These are phyloP conservation scores for Fusarium domesticum DNA, from an alignment of 2,329 filamentous ascomycete species.

Conservation along the genomic window DNA sequence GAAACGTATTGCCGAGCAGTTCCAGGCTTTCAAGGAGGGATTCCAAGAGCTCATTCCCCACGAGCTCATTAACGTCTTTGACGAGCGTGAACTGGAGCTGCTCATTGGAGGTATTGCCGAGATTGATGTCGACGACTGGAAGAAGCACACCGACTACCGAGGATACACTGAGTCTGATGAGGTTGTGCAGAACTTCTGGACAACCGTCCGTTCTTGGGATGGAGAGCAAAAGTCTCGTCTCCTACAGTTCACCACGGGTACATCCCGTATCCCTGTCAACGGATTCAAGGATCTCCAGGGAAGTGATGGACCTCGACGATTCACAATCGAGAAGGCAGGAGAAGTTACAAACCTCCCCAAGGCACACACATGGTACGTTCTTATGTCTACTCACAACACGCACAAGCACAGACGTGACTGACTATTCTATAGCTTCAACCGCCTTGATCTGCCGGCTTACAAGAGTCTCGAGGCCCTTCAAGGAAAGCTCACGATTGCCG, in stretches of 20 bases:
- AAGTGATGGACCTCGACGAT: slow-evolving; percentile 89
- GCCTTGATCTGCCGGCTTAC: slow-evolving; percentile 90
- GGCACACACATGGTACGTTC: slow-evolving; percentile 89
- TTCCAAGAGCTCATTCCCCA: slow-evolving; percentile 97
- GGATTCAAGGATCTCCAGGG: slow-evolving; percentile 99
- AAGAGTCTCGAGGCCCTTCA: slow-evolving; percentile 83
- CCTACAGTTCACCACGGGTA: slow-evolving; percentile 95
- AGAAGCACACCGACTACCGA: slow-evolving; percentile 99
- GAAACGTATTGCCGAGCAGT: slow-evolving; percentile 97
- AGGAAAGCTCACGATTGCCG: slow-evolving; percentile 89
- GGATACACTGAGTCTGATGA: slow-evolving; percentile 98
- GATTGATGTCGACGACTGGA: slow-evolving; percentile 99
- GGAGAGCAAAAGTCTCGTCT: slow-evolving; percentile 96
- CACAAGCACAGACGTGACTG: slow-evolving; percentile 15
- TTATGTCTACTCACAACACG: neutral
- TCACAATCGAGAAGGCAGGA: slow-evolving; percentile 97
- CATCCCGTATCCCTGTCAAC: slow-evolving; percentile 96
- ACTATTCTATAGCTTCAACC: slow-evolving; percentile 75
- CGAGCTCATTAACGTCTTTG: slow-evolving; percentile 96
- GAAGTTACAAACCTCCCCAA: slow-evolving; percentile 89
- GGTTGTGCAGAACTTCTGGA: slow-evolving; percentile 98
- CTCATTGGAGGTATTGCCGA: slow-evolving; percentile 99
- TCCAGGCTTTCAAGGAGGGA: slow-evolving; percentile 94
- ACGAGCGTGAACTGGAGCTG: slow-evolving; percentile 93
- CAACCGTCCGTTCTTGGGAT: slow-evolving; percentile 94